Conservation (phyloP, 768 basidiomycete genomes). For the Termitomyces sp. region DNA sequence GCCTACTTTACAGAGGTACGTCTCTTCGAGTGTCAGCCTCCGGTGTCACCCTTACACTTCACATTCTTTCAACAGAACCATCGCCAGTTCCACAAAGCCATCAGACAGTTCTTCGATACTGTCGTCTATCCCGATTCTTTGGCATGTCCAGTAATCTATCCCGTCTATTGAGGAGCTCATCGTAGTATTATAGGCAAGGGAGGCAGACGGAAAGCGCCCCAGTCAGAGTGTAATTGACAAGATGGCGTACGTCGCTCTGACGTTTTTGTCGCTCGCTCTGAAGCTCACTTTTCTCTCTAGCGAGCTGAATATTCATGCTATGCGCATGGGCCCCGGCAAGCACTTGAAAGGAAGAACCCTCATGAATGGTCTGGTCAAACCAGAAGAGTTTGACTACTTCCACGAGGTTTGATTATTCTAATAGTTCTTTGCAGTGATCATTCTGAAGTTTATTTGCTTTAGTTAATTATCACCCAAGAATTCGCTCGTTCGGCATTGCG, state of each 20-base stretch:
- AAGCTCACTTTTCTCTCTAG: constrained; percentile 28
- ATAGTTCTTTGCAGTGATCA: not conserved
- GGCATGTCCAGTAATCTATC: constrained; percentile 8
- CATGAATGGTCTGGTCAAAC: constrained; percentile 77
- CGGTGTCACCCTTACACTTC: not conserved
- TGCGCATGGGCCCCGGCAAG: constrained; percentile 93
- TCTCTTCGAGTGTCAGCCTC: not conserved
- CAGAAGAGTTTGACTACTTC: constrained; percentile 90
- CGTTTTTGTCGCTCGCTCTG: constrained; percentile 44
- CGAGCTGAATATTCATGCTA: constrained; percentile 71
- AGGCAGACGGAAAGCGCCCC: constrained; percentile 85
- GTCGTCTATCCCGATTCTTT: constrained; percentile 45
- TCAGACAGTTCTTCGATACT: constrained; percentile 66
- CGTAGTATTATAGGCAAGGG: constrained; percentile 41
- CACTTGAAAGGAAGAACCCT: constrained; percentile 79
- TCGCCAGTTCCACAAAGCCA: constrained; percentile 44
- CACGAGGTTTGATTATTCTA: constrained; percentile 49
- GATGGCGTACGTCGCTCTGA: constrained; percentile 72
- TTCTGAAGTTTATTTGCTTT: constrained; percentile 2
- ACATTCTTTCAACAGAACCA: constrained; percentile 36
- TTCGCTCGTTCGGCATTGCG: constrained; percentile 60
- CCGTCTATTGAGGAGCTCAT: not conserved
- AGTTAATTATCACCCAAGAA: constrained; percentile 86
- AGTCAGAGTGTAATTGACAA: constrained; percentile 73
- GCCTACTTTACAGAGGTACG: constrained; percentile 73